Conservation (phyloP, 2,329 filamentous ascomycete species). For the Exophiala bonariae region DNA sequence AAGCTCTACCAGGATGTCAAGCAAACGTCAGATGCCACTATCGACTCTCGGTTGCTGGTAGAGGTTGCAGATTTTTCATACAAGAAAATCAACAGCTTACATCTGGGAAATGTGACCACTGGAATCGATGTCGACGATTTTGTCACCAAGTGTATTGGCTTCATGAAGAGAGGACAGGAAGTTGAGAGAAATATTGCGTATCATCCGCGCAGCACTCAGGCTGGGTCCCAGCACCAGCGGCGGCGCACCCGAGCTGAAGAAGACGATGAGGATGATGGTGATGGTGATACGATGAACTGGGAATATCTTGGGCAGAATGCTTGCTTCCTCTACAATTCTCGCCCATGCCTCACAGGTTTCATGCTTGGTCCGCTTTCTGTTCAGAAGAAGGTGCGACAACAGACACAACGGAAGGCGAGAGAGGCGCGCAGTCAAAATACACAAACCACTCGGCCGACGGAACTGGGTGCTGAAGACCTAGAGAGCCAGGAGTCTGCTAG, state of each 20-base stretch:
- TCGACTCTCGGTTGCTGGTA: slow-evolving; percentile 85
- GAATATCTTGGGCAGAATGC: slow-evolving; percentile 75
- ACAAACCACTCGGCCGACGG: slow-evolving; percentile 72
- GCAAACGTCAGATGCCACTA: slow-evolving; percentile 85
- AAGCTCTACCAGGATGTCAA: slow-evolving; percentile 67
- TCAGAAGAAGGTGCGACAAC: slow-evolving; percentile 76
- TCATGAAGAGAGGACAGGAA: slow-evolving; percentile 68
- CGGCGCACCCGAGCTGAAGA: slow-evolving; percentile 54
- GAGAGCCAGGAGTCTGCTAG: slow-evolving; percentile 76
- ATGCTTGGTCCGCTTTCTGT: slow-evolving; percentile 85
- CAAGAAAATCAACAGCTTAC: slow-evolving; percentile 73
- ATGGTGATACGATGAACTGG: slow-evolving; percentile 83
- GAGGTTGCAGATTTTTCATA: slow-evolving; percentile 76
- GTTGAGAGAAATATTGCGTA: slow-evolving; percentile 40
- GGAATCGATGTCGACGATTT: slow-evolving; percentile 90
- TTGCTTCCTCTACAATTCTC: slow-evolving; percentile 69
- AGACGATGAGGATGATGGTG: slow-evolving; percentile 64
- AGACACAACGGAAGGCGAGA: slow-evolving; percentile 68
- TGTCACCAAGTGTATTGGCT: slow-evolving; percentile 82
- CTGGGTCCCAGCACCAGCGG: slow-evolving; percentile 42
- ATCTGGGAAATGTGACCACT: slow-evolving; percentile 69
- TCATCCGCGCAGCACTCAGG: not conserved
- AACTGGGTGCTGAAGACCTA: slow-evolving; percentile 73
- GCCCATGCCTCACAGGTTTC: slow-evolving; percentile 79
- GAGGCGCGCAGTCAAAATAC: slow-evolving; percentile 68